Evolutionary conservation across 306 rosid species (phyloP), one percentile per base, ranked within the genome.

Genomic region (Cucurbita ficifolia): DNA sequence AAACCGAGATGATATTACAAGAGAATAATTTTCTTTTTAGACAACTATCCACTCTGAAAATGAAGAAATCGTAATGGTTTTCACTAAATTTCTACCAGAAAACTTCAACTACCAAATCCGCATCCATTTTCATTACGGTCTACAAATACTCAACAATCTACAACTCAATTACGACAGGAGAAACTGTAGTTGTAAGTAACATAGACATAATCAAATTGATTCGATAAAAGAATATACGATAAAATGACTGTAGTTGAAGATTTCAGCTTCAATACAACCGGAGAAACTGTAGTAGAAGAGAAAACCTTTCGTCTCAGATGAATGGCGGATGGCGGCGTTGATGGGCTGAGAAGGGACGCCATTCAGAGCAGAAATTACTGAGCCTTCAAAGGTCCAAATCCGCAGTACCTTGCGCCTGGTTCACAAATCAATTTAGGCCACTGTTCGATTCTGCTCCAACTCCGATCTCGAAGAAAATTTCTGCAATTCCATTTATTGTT

Each of bases 301-400:
- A 22, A 22, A 2, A 68, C 73, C 73, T 68, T 68, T 2, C 2
- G 73, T 68, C 16, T 6, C 14, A 68, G 56, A 46, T 46, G 11
- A 46, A 46, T 48, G 56, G 73, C 14, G 21, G 73, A 45, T 8
- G 73, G 73, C 33, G 57, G 56, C 40, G 73, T 45, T 22, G 56
- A 68, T 68, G 42, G 56, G 57, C 73, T 45, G 43, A 46, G 73
- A 68, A 68, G 19, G 56, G 56, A 68, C 73, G 56, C 73, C 73
- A 68, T 68, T 7, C 33, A 1, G 73, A 68, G 42, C 21, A 46
- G 73, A 29, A 29, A 29, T 11, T 6, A 19, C 53, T 5, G 13
- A 21, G 19, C 52, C 17, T n/a, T 18, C 10, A 2, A 1, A 64
- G 50, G 48, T 29, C 48, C 70, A n/a, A 62, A 62, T 62, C 48